Conservation (phyloP, 2,329 filamentous ascomycete genomes). For the Venturia effusa region DNA sequence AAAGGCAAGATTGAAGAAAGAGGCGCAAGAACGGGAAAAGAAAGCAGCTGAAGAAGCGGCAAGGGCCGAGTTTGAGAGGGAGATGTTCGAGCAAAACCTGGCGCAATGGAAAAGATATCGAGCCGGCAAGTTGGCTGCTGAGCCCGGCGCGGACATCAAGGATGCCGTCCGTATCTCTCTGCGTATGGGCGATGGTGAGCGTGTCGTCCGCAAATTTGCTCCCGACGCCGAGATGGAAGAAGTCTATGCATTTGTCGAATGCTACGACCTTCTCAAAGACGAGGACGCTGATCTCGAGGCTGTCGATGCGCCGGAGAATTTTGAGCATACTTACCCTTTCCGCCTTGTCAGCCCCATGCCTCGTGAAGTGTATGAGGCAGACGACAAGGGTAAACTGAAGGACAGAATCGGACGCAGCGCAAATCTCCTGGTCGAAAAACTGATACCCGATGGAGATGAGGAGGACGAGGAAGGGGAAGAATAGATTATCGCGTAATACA, state of each 20-base stretch:
- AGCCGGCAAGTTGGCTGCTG: constrained; percentile 51
- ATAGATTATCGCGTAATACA: background rate
- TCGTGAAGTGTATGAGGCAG: constrained; percentile 65
- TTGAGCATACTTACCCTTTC: constrained; percentile 77
- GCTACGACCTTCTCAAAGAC: constrained; percentile 55
- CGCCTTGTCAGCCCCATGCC: constrained; percentile 78
- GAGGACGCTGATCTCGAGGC: constrained; percentile 24
- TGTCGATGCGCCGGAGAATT: constrained; percentile 49
- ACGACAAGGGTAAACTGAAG: constrained; percentile 52
- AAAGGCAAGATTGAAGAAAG: constrained; percentile 62
- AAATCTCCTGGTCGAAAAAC: constrained; percentile 78
- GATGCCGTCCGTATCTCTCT: constrained; percentile 63
- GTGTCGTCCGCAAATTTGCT: constrained; percentile 67
- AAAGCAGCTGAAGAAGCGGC: constrained; percentile 56
- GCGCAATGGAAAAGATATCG: constrained; percentile 76
- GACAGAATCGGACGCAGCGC: constrained; percentile 71
- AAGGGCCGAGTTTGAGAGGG: constrained; percentile 51
- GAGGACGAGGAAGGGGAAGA: constrained; percentile 23
- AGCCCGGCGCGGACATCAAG: constrained; percentile 54
- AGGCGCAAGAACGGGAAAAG: constrained; percentile 57
- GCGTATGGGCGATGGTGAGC: constrained; percentile 53
- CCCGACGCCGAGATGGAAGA: constrained; percentile 68
- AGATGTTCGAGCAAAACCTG: constrained; percentile 42
- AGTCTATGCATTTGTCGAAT: constrained; percentile 93
- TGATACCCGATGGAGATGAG: constrained; percentile 45